These are phyloP conservation scores for Penicillium daleae DNA, from an alignment of 495 filamentous ascomycete species.

Conservation along the genomic window DNA sequence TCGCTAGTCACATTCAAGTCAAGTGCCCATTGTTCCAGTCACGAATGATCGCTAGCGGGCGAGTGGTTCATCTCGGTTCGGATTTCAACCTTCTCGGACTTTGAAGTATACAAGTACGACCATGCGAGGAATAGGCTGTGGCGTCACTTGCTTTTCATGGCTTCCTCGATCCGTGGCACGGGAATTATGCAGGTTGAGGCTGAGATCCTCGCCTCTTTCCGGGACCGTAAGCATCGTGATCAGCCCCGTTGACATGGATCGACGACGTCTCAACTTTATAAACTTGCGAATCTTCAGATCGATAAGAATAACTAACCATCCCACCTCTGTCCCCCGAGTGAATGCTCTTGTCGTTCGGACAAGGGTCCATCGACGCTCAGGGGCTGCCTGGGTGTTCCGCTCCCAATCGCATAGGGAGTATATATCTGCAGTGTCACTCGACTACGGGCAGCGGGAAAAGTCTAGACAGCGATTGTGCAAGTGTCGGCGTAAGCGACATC, in stretches of 20 bases:
- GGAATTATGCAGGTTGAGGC: constrained; percentile 16
- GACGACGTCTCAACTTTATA: too few relatives aligned
- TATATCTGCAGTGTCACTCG: constrained; percentile 21
- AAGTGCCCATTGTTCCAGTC: neutral
- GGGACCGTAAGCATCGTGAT: neutral
- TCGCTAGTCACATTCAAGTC: neutral
- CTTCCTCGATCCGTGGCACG: constrained; percentile 10
- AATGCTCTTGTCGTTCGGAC: neutral
- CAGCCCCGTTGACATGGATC: neutral
- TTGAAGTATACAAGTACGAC: constrained; percentile 17
- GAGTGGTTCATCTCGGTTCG: constrained; percentile 16
- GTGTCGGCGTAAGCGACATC: constrained; percentile 13
- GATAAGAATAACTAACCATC: neutral
- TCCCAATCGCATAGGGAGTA: neutral
- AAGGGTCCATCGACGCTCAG: neutral
- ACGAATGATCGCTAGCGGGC: neutral
- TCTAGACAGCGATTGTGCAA: constrained; percentile 13
- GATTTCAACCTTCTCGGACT: constrained; percentile 21
- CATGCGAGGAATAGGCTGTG: neutral
- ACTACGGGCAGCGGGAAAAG: constrained; percentile 5
- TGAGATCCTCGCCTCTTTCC: constrained; percentile 8
- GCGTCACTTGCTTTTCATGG: constrained; percentile 1
- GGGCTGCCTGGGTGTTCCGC: neutral
- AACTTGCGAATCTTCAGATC: too few relatives aligned
- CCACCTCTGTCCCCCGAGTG: neutral